A percentile compares a stretch with the other conserved stretches of the same genome.
These are phyloP conservation scores for Metschnikowia reukaufii DNA, from an alignment of 805 yeast species.

Conservation along the genomic window DNA sequence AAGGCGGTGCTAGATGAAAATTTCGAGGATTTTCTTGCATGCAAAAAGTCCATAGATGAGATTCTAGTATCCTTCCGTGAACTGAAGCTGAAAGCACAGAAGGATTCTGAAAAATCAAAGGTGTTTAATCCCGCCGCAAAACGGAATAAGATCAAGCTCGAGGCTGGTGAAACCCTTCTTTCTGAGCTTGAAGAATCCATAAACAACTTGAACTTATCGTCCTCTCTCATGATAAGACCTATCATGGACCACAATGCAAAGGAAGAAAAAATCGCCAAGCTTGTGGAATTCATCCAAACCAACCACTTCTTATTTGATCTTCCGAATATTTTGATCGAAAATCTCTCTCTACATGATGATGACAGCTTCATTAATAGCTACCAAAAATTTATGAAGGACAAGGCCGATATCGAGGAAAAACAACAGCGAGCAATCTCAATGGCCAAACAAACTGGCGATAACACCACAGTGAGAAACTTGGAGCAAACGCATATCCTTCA, in stretches of 20 bases:
- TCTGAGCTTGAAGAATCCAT: conserved; percentile 40
- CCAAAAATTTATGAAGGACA: conserved; percentile 30
- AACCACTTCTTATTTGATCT: conserved; percentile 38
- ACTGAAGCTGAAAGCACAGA: conserved; percentile 36
- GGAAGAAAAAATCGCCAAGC: conserved; percentile 32
- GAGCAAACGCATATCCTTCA: conserved; percentile 27
- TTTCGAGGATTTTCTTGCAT: conserved; percentile 35
- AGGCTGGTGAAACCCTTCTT: conserved; percentile 26
- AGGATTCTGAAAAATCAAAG: conserved; percentile 33
- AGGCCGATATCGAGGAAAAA: conserved; percentile 18
- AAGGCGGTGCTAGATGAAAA: conserved; percentile 39
- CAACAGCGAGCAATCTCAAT: conserved; percentile 13
- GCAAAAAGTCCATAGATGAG: conserved; percentile 42
- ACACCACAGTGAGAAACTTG: conserved; percentile 14
- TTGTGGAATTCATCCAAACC: conserved; percentile 36
- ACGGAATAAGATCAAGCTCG: conserved; percentile 13
- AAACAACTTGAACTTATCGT: conserved; percentile 37
- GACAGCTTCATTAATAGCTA: conserved; percentile 38
- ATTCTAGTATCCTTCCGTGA: conserved; percentile 33
- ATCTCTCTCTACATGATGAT: conserved; percentile 32
- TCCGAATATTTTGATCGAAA: conserved; percentile 31
- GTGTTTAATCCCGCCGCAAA: conserved; percentile 38
- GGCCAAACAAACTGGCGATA: conserved; percentile 9
- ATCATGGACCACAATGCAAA: conserved; percentile 38
- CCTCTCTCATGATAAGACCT: conserved; percentile 42